Percentiles rank a stretch among this genome's conserved stretches.
Evolutionary conservation across 108 stramenopile genomes (phyloP).

Genomic region (Pseudonitzschia multiseries): DNA sequence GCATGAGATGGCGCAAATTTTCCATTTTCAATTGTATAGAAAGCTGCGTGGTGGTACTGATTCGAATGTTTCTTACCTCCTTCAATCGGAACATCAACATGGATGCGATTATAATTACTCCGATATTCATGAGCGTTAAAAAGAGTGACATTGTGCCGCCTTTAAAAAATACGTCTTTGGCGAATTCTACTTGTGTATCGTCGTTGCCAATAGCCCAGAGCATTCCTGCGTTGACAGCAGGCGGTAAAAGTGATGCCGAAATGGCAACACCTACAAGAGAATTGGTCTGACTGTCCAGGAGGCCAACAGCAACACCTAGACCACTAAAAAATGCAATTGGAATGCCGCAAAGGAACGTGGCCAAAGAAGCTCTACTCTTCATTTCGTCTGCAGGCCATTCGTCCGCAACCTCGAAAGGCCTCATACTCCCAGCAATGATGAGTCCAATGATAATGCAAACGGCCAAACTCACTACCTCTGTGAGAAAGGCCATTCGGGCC

Average conservation of each 20-base stretch:
- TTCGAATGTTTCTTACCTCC: constrained; percentile 36
- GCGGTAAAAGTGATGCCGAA: constrained; percentile 84
- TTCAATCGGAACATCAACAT: constrained; percentile 74
- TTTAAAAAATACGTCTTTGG: background rate
- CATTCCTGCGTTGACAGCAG: constrained; percentile 72
- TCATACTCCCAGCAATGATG: constrained; percentile 29
- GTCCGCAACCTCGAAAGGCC: constrained; percentile 37
- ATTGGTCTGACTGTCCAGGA: constrained; percentile 71
- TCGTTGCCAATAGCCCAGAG: constrained; percentile 26
- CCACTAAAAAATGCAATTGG: constrained; percentile 86
- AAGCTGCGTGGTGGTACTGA: background rate
- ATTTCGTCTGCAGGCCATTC: constrained; percentile 70
- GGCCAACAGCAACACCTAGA: constrained; percentile 79
- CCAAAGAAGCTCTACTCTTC: constrained; percentile 41
- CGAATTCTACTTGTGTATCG: background rate
- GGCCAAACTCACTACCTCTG: constrained; percentile 57
- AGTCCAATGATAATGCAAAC: constrained; percentile 66
- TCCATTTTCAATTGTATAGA: background rate
- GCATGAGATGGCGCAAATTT: background rate
- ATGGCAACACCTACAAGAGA: constrained; percentile 88
- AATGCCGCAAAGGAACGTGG: constrained; percentile 57
- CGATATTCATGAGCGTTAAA: constrained; percentile 75
- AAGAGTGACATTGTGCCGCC: constrained; percentile 40
- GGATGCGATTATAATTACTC: constrained; percentile 56
- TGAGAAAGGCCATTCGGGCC: constrained; percentile 47